A percentile compares a stretch with the other conserved stretches of the same genome.
Evolutionary conservation across 2,329 filamentous ascomycete genomes (phyloP).

Genomic region (Coniochaeta sp.): DNA sequence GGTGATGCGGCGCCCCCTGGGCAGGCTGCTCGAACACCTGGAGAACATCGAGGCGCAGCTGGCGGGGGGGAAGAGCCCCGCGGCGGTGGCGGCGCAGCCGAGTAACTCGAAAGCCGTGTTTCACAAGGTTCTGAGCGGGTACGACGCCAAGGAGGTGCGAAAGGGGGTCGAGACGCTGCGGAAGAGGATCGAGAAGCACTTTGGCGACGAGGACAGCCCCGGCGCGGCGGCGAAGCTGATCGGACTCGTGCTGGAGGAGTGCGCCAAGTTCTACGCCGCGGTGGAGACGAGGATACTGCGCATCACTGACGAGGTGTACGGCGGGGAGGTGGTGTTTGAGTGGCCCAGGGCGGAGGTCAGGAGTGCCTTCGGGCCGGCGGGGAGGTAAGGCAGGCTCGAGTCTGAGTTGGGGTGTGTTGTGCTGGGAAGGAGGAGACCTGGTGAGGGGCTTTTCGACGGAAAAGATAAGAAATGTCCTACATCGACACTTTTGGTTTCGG

Average conservation of each 20-base stretch:
- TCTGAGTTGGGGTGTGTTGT: neutral
- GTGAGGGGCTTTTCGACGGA: neutral
- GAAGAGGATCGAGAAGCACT: slow-evolving; percentile 95
- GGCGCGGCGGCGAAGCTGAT: slow-evolving; percentile 54
- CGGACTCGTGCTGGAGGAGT: slow-evolving; percentile 49
- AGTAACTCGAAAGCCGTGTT: slow-evolving; percentile 77
- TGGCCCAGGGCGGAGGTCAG: slow-evolving; percentile 60
- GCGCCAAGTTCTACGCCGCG: slow-evolving; percentile 55
- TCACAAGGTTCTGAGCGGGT: slow-evolving; percentile 74
- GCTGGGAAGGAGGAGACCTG: neutral
- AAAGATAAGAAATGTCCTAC: neutral
- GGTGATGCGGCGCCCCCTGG: slow-evolving; percentile 81
- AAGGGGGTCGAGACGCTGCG: slow-evolving; percentile 85
- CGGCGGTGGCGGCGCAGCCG: slow-evolving; percentile 67
- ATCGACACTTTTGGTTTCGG: neutral
- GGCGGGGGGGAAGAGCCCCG: slow-evolving; percentile 49
- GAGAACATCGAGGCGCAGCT: slow-evolving; percentile 77
- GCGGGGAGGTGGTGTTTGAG: slow-evolving; percentile 57
- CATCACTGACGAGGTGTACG: slow-evolving; percentile 56
- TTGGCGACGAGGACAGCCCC: slow-evolving; percentile 71
- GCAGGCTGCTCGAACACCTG: slow-evolving; percentile 84
- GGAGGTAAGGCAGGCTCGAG: neutral
- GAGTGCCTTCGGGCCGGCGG: slow-evolving; percentile 37
- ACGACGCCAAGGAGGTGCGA: slow-evolving; percentile 78
- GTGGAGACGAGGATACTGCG: slow-evolving; percentile 54